A percentile compares a stretch with the other conserved stretches of the same genome.
Conservation (phyloP, 805 yeast species). For the Candida loeiensis region DNA sequence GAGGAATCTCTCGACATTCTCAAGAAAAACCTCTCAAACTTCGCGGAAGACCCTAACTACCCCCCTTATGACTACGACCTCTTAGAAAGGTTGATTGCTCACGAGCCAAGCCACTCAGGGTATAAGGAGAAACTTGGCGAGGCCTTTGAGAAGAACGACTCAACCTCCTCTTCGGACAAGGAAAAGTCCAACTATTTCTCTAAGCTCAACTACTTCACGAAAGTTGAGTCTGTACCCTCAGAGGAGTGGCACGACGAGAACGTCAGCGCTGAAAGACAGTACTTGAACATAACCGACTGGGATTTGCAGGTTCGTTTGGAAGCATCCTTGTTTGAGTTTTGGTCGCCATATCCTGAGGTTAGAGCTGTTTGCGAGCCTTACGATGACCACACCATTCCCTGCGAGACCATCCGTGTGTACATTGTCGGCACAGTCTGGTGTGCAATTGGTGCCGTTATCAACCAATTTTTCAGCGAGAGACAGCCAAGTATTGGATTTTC, state of each 20-base stretch:
- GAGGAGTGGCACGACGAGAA: background rate
- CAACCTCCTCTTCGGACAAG: no score
- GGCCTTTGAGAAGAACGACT: background rate
- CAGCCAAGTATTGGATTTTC: slow-evolving; percentile 45
- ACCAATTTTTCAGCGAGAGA: slow-evolving; percentile 55
- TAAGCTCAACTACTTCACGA: background rate
- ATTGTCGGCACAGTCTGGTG: slow-evolving; percentile 49
- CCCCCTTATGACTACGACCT: slow-evolving; percentile 34
- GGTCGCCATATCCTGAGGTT: slow-evolving; percentile 41
- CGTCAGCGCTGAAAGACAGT: background rate
- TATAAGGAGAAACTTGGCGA: background rate
- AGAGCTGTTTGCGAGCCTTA: slow-evolving; percentile 42
- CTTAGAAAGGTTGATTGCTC: slow-evolving; percentile 20
- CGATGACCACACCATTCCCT: slow-evolving; percentile 48
- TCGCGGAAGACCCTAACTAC: slow-evolving; percentile 47
- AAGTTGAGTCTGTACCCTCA: background rate
- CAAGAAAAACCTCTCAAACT: slow-evolving; percentile 35
- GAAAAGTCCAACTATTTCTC: no score
- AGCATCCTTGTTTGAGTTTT: slow-evolving; percentile 36
- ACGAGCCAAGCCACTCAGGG: background rate
- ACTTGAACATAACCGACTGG: slow-evolving; percentile 25
- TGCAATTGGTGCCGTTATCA: slow-evolving; percentile 51
- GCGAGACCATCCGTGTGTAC: slow-evolving; percentile 55
- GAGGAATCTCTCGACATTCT: slow-evolving; percentile 42
- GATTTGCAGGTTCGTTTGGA: slow-evolving; percentile 32